Percentiles rank a stretch among this genome's conserved stretches.
These are phyloP conservation scores for Claviceps sorghi DNA, from an alignment of 2,329 filamentous ascomycete species.

Conservation along the genomic window DNA sequence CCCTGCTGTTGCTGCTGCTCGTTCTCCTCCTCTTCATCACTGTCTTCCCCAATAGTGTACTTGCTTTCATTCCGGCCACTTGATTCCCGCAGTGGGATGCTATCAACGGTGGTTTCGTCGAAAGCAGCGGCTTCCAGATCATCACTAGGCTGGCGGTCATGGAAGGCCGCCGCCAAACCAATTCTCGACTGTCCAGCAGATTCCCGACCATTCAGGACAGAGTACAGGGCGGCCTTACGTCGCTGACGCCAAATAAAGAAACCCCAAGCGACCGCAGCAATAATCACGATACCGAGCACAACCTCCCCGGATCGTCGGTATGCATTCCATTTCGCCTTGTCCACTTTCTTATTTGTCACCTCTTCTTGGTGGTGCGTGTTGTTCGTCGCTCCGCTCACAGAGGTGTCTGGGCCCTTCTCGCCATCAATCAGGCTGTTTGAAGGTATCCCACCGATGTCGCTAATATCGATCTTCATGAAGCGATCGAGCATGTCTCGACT, in stretches of 20 bases:
- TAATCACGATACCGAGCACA: slow-evolving; percentile 65
- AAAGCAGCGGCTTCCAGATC: slow-evolving; percentile 52
- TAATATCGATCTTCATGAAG: slow-evolving; percentile 87
- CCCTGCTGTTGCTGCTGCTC: slow-evolving; percentile 15
- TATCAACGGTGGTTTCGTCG: slow-evolving; percentile 50
- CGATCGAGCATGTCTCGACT: slow-evolving; percentile 93
- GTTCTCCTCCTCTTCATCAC: slow-evolving; percentile 34
- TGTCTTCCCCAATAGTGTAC: slow-evolving; percentile 44
- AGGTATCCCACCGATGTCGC: slow-evolving; percentile 66
- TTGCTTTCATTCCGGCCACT: slow-evolving; percentile 25
- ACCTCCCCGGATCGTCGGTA: slow-evolving; percentile 81
- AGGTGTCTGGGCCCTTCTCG: slow-evolving; percentile 64
- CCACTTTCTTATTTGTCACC: slow-evolving; percentile 49
- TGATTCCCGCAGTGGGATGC: slow-evolving; percentile 39
- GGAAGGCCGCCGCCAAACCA: slow-evolving; percentile 33
- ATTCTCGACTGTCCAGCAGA: slow-evolving; percentile 18
- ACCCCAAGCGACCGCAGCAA: slow-evolving; percentile 62
- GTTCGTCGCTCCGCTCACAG: slow-evolving; percentile 55
- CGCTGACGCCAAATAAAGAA: slow-evolving; percentile 53
- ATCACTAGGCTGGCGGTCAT: slow-evolving; percentile 28
- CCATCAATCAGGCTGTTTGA: slow-evolving; percentile 72
- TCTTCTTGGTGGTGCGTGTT: slow-evolving; percentile 39
- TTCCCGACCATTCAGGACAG: slow-evolving; percentile 29
- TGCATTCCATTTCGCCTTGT: slow-evolving; percentile 74
- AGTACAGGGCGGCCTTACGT: slow-evolving; percentile 39